Evolutionary conservation across 2,329 filamentous ascomycete genomes (phyloP).

Genomic region (Hypocreales sp.): DNA sequence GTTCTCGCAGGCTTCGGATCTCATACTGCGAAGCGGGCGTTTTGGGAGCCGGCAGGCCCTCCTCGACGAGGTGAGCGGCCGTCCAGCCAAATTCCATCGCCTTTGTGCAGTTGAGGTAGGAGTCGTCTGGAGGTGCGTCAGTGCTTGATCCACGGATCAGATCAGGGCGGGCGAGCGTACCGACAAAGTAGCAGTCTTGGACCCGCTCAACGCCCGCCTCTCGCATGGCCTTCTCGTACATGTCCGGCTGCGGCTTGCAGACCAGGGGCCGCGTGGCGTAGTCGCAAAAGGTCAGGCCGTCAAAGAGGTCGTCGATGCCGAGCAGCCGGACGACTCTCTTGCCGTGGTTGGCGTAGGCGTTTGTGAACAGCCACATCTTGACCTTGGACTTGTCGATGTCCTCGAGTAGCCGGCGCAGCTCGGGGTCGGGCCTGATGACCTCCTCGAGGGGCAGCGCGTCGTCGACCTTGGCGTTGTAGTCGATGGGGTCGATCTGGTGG

Average conservation of each 20-base stretch:
- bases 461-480: conserved; percentile 90
- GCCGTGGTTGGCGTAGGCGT: conserved; percentile 84
- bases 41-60: conserved; percentile 46
- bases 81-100: conserved; percentile 76
- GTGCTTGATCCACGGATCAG: neutral
- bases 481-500: conserved; percentile 87
- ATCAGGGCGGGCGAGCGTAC: conserved; percentile 31
- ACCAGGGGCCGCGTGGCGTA: conserved; percentile 59
- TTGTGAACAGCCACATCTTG: conserved; percentile 87
- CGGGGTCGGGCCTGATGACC: conserved; percentile 64
- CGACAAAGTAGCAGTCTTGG: conserved; percentile 81
- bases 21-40: conserved; percentile 56
- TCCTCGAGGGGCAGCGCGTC: conserved; percentile 80
- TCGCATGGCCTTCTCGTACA: conserved; percentile 79
- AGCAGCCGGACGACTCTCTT: conserved; percentile 68
- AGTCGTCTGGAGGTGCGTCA: conserved; percentile 51
- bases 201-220: conserved; percentile 57
- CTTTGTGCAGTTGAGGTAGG: conserved; percentile 62
- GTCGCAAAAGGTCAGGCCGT: conserved; percentile 90
- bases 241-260: conserved; percentile 73
- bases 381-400: conserved; percentile 76
- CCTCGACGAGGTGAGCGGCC: conserved; percentile 72
- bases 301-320: conserved; percentile 75
- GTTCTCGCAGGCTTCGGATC: conserved; percentile 59
- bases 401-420: conserved; percentile 59